These are phyloP conservation scores for Colletotrichum sp. DNA, from an alignment of 2,329 filamentous ascomycete genomes.

Conservation along the genomic window DNA sequence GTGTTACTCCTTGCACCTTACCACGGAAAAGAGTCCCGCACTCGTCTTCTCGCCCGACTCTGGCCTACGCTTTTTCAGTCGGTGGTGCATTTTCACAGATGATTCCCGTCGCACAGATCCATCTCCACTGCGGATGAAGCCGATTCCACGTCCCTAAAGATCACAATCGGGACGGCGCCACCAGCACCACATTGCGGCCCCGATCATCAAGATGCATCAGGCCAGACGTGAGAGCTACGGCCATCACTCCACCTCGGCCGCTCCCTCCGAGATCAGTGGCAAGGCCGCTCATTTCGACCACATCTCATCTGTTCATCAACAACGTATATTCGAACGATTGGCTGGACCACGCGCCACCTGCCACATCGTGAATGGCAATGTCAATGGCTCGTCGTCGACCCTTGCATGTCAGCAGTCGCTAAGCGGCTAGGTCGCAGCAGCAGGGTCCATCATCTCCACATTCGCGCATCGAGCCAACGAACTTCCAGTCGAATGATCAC, in stretches of 20 bases:
- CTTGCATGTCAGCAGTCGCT: constrained; percentile 16
- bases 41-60: not conserved
- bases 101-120: not conserved
- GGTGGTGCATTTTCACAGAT: not conserved
- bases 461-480: not conserved
- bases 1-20: too few relatives aligned
- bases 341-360: not conserved
- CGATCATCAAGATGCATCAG: not conserved
- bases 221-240: not conserved
- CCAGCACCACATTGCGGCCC: not conserved
- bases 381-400: constrained; percentile 6
- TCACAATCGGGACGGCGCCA: not conserved
- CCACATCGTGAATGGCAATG: constrained; percentile 3
- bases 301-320: not conserved
- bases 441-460: constrained; percentile 8
- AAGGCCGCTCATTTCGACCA: not conserved
- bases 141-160: not conserved
- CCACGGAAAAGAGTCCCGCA: not conserved
- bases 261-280: constrained; percentile 2
- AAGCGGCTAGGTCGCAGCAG: not conserved
- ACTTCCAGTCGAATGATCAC: not conserved
- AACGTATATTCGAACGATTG: not conserved
- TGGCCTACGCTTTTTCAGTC: not conserved
- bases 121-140: not conserved
- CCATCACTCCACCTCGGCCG: not conserved